Conservation (phyloP, 2,329 filamentous ascomycete species). For the Calonectria pauciramosa region DNA sequence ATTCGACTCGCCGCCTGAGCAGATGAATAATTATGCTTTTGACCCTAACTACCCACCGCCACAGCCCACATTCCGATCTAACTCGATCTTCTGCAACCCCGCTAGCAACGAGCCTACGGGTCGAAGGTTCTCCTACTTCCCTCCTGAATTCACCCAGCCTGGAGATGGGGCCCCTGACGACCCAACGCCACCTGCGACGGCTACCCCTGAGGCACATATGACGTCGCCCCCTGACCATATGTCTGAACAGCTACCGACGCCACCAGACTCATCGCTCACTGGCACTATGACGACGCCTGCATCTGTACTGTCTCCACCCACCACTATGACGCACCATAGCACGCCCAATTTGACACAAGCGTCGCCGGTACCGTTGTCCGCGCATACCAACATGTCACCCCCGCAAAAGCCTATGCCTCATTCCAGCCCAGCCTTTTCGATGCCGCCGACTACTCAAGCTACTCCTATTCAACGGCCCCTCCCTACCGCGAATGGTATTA, state of each 20-base stretch:
- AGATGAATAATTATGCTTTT: slow-evolving; percentile 62
- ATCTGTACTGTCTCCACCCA: slow-evolving; percentile 55
- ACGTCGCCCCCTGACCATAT: slow-evolving; percentile 48
- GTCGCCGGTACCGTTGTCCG: slow-evolving; percentile 42
- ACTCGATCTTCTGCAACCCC: slow-evolving; percentile 75
- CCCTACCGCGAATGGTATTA: slow-evolving; percentile 54
- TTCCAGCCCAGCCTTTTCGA: slow-evolving; percentile 53
- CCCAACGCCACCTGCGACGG: slow-evolving; percentile 49
- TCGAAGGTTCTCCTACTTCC: slow-evolving; percentile 74
- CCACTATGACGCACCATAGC: slow-evolving; percentile 49
- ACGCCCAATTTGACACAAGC: slow-evolving; percentile 46
- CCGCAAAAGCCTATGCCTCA: slow-evolving; percentile 44
- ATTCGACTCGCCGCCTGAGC: slow-evolving; percentile 68
- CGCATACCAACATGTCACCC: slow-evolving; percentile 51
- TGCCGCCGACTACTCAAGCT: slow-evolving; percentile 55
- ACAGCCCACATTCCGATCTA: slow-evolving; percentile 73
- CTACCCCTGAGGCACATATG: slow-evolving; percentile 45
- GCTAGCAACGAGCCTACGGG: slow-evolving; percentile 66
- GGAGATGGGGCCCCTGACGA: slow-evolving; percentile 53
- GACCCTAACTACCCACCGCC: slow-evolving; percentile 58
- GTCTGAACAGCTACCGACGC: slow-evolving; percentile 56
- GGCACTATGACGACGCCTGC: slow-evolving; percentile 48
- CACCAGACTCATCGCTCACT: slow-evolving; percentile 58
- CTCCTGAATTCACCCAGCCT: slow-evolving; percentile 64
- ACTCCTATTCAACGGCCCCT: slow-evolving; percentile 60